Evolutionary conservation across 306 rosid species (phyloP), one percentile per base, ranked within the genome.

Genomic region (Dalbergia cochinchinensis): DNA sequence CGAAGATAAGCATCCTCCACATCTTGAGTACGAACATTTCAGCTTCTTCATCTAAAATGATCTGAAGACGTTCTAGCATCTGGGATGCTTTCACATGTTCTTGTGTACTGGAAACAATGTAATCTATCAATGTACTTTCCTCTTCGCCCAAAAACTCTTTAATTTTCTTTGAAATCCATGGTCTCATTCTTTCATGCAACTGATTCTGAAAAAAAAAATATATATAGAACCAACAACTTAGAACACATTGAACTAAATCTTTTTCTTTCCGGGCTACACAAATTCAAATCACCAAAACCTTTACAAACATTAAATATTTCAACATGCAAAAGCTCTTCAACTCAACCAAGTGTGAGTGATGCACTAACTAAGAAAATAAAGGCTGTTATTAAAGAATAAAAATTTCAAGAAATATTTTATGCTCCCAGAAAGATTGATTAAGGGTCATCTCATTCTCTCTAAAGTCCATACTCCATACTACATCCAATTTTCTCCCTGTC

Each of bases 1-100:
- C 99, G 69, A 91, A 96, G 86, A 96, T 96, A 79, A 96, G 99
- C 98, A 93, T 93, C 82, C 99, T 93, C 99, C 99, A 96, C 99
- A 96, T 96, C 91, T 96, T 96, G 77, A 96, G 96, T 80, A 96
- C 99, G 14, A 96, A 93, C 99, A 96, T 93, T 86, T 96, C 99
- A 34, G 99, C 98, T 89, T 96, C 99, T 68, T 96, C 99, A 50
- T 96, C 99, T 80, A 96, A 84, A 83, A 96, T 96, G 69, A 91
- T 81, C 82, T 96, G 98, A 80, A 96, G 98, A 74, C 90, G 87
- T 84, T 91, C 98, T 82, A 96, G 92, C 98, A 96, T 96, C 68
- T 91, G 90, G n/a, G 94, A 89, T 18, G 99, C 98, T 82, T 94
- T 92, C 70, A 91, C 92, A 75, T 96, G 99, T 42, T 96, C 94